Evolutionary conservation across 2,329 filamentous ascomycete species (phyloP).

Genomic region (Huntiella savannae): DNA sequence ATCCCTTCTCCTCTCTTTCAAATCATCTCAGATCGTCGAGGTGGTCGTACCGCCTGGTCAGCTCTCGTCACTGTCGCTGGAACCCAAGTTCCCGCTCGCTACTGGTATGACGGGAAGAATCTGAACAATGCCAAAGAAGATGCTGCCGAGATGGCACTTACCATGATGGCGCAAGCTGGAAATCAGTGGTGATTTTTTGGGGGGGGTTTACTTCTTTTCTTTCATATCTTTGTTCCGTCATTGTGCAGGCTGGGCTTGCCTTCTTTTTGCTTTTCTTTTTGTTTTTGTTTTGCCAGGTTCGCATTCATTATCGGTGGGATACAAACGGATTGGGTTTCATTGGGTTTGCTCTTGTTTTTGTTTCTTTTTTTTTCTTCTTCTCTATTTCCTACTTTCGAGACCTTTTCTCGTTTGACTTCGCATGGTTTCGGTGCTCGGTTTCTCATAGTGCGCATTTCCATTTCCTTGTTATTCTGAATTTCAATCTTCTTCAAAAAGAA

Average conservation of each 20-base stretch:
- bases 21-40: slow-evolving; percentile 57
- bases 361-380: not conserved
- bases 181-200: no score
- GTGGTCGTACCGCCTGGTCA: slow-evolving; percentile 81
- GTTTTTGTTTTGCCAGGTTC: not conserved
- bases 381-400: not conserved
- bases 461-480: not conserved
- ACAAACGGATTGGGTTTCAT: no score
- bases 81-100: slow-evolving; percentile 49
- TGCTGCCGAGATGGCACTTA: slow-evolving; percentile 65
- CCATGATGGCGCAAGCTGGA: slow-evolving; percentile 24
- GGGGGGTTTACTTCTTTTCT: not conserved
- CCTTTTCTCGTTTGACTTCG: not conserved
- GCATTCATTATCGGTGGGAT: slow-evolving; percentile 2
- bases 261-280: slow-evolving; percentile 1
- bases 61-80: slow-evolving; percentile 57
- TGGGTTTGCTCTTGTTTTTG: not conserved
- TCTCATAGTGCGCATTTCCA: not conserved
- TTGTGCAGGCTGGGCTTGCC: slow-evolving; percentile 4
- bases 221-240: not conserved
- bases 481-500: no score
- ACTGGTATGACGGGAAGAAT: slow-evolving; percentile 81
- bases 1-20: slow-evolving; percentile 41
- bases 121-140: slow-evolving; percentile 79
- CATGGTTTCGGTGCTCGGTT: not conserved